Conservation (phyloP, 306 rosid species). For the Vigna mungo region DNA sequence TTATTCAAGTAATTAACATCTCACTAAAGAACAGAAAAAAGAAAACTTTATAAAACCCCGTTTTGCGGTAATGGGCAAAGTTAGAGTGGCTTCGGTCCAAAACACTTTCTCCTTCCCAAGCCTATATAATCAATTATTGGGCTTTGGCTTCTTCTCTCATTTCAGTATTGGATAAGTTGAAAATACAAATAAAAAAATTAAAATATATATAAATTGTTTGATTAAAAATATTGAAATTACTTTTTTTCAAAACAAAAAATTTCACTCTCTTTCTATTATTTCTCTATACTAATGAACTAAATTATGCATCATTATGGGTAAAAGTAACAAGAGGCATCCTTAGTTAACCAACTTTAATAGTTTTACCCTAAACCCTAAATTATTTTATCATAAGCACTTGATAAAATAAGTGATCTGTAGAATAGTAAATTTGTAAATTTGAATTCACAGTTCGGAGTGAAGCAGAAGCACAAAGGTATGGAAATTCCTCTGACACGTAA, state of each 20-base stretch:
- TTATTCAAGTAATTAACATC: neutral
- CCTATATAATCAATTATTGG: neutral
- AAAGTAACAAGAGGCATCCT: too few relatives aligned
- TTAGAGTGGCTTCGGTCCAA: neutral
- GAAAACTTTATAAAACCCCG: neutral
- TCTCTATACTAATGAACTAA: too few relatives aligned
- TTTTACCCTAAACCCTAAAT: neutral
- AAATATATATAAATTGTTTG: too few relatives aligned
- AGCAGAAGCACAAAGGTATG: neutral
- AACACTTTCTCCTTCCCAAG: neutral
- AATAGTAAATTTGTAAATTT: neutral
- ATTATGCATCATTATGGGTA: too few relatives aligned
- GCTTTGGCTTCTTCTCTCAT: neutral
- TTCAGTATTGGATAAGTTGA: neutral
- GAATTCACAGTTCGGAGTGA: neutral
- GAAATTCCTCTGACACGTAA: neutral
- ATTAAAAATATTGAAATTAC: too few relatives aligned
- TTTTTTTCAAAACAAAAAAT: too few relatives aligned
- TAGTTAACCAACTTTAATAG: neutral
- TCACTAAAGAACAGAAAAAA: neutral
- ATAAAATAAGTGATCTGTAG: neutral
- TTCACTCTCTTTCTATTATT: too few relatives aligned
- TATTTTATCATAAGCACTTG: neutral
- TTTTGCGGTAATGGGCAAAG: neutral
- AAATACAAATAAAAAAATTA: too few relatives aligned